These are phyloP conservation scores for Monilinia fructigena DNA, from an alignment of 2,329 filamentous ascomycete species.

Conservation along the genomic window DNA sequence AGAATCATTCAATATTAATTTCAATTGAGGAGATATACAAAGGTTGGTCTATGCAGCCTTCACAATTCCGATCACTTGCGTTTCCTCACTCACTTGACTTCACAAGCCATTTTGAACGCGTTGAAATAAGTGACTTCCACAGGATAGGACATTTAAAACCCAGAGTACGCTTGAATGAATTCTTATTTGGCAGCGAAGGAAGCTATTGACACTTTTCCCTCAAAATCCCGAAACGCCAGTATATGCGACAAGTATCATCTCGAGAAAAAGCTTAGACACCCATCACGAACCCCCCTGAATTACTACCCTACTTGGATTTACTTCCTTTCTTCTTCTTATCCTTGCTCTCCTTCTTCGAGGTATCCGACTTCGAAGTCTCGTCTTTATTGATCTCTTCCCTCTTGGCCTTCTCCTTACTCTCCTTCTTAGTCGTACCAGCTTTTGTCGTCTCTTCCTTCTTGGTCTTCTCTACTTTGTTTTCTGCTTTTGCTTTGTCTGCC, in stretches of 20 bases:
- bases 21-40: too few species aligned
- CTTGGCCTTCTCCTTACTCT: slow-evolving; percentile 1
- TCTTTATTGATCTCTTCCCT: slow-evolving; percentile 16
- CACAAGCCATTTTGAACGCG: not conserved
- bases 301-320: slow-evolving; percentile 19
- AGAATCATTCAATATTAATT: too few species aligned
- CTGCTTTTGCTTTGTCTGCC: slow-evolving; percentile 45
- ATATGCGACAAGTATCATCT: slow-evolving; percentile 11
- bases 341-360: slow-evolving; percentile 13
- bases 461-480: slow-evolving; percentile 27
- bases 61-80: not conserved
- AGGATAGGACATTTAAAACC: not conserved
- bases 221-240: slow-evolving; percentile 10
- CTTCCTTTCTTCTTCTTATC: slow-evolving; percentile 21
- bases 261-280: not conserved
- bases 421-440: slow-evolving; percentile 6
- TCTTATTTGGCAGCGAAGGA: slow-evolving; percentile 11
- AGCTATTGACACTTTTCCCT: slow-evolving; percentile 9
- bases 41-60: too few species aligned
- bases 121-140: not conserved
- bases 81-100: not conserved
- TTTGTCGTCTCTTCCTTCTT: slow-evolving; percentile 9
- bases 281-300: not conserved
- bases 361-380: not conserved
- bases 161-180: not conserved